phyloP scores from a whole-genome alignment of 148 eudicot species.

The Dysphania ambrosioides region DNA sequence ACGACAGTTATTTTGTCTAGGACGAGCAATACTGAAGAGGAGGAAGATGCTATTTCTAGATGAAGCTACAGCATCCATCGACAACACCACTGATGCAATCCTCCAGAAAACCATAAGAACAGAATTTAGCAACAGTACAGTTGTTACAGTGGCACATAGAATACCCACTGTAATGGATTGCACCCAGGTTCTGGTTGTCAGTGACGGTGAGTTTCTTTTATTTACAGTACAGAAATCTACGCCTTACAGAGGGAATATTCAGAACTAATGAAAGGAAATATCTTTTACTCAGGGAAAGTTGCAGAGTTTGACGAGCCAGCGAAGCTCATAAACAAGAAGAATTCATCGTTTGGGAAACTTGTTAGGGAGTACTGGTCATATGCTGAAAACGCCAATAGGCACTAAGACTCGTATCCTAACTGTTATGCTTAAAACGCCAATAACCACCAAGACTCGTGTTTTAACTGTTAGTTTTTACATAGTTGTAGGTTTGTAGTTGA shows the following conservation, averaged over 20 bases:
- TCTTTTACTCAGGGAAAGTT: slow-evolving; percentile 37
- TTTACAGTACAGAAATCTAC: neutral
- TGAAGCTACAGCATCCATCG: slow-evolving; percentile 71
- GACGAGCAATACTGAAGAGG: slow-evolving; percentile 50
- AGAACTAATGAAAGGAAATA: neutral
- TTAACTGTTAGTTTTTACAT: no score
- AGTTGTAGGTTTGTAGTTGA: no score
- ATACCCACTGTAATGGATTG: slow-evolving; percentile 63
- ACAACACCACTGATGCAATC: slow-evolving; percentile 48
- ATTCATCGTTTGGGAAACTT: slow-evolving; percentile 49
- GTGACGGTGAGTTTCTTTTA: slow-evolving; percentile 35
- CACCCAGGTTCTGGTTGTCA: slow-evolving; percentile 47
- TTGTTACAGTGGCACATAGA: slow-evolving; percentile 59
- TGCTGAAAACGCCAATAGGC: neutral
- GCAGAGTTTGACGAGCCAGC: slow-evolving; percentile 54
- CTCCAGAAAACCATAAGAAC: slow-evolving; percentile 50
- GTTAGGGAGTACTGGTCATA: slow-evolving; percentile 47
- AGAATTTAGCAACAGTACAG: slow-evolving; percentile 49
- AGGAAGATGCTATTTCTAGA: slow-evolving; percentile 52
- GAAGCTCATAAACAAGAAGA: slow-evolving; percentile 40
- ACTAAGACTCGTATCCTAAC: no score
- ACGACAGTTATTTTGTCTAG: slow-evolving; percentile 52
- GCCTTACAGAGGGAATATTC: neutral
- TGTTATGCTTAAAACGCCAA: no score
- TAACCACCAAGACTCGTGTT: no score